phyloP scores from a whole-genome alignment of 768 basidiomycete species.

The Lactarius pseudohatsudake region DNA sequence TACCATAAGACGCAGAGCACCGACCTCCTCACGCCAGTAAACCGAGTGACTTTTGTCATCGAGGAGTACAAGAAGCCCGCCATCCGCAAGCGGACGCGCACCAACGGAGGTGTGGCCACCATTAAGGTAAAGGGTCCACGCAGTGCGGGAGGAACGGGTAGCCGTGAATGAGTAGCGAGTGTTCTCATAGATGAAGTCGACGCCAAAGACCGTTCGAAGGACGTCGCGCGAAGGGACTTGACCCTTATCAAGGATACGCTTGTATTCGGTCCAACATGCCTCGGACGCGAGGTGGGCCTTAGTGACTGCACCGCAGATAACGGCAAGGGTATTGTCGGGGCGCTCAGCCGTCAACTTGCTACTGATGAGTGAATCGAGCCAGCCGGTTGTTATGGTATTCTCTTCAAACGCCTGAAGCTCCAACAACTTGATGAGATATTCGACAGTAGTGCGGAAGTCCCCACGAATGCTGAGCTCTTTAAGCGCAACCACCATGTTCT shows the following conservation, averaged over 20 bases:
- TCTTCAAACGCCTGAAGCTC: slow-evolving; percentile 95
- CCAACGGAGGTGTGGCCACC: slow-evolving; percentile 92
- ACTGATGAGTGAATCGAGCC: slow-evolving; percentile 97
- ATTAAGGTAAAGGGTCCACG: slow-evolving; percentile 95
- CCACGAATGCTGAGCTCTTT: slow-evolving; percentile 99
- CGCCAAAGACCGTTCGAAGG: slow-evolving; percentile 92
- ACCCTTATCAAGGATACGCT: slow-evolving; percentile 94
- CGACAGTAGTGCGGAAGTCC: slow-evolving; percentile 97
- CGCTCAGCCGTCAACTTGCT: slow-evolving; percentile 97
- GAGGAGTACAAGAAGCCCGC: slow-evolving; percentile 87
- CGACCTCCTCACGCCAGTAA: slow-evolving; percentile 98
- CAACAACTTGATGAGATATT: slow-evolving; percentile 97
- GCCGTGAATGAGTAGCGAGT: slow-evolving; percentile 94
- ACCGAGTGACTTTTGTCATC: slow-evolving; percentile 95
- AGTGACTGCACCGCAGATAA: slow-evolving; percentile 93
- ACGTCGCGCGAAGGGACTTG: slow-evolving; percentile 95
- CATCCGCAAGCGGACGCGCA: slow-evolving; percentile 89
- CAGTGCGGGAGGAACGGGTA: slow-evolving; percentile 81
- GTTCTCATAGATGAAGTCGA: slow-evolving; percentile 98
- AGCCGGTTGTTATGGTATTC: slow-evolving; percentile 97
- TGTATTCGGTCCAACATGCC: slow-evolving; percentile 90
- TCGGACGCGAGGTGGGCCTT: slow-evolving; percentile 92
- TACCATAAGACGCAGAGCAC: slow-evolving; percentile 86
- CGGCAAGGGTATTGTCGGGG: slow-evolving; percentile 88
- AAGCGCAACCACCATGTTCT: slow-evolving; percentile 99